A percentile compares a stretch with the other conserved stretches of the same genome.
Conservation (phyloP, 2,329 filamentous ascomycete species). For the Colletotrichum scovillei region DNA sequence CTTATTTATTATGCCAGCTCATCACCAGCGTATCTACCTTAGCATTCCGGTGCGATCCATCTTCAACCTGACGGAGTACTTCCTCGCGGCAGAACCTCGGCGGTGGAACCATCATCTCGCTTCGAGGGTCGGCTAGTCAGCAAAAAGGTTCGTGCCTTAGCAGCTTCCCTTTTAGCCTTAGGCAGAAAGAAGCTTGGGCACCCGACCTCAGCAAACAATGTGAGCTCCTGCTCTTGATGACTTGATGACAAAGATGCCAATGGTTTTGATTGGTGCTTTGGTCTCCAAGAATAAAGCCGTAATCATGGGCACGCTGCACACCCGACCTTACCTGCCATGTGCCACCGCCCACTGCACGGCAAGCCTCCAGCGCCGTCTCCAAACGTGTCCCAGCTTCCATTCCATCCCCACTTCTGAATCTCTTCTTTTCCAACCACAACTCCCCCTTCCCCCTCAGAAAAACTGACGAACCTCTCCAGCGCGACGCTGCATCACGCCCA, state of each 20-base stretch:
- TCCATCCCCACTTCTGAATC: neutral
- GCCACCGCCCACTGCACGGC: neutral
- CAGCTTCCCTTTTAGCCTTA: neutral
- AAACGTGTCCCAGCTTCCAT: slow-evolving; percentile 13
- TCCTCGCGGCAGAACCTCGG: slow-evolving; percentile 22
- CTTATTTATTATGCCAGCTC: neutral
- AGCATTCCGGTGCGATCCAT: neutral
- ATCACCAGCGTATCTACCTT: neutral
- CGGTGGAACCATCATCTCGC: slow-evolving; percentile 22
- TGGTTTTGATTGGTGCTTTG: neutral
- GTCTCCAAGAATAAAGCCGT: slow-evolving; percentile 3
- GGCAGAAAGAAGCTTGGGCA: neutral
- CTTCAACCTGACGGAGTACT: neutral
- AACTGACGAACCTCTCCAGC: slow-evolving; percentile 29
- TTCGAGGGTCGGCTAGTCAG: slow-evolving; percentile 10
- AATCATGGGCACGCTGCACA: neutral
- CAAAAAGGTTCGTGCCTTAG: slow-evolving; percentile 4
- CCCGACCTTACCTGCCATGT: neutral
- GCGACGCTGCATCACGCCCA: slow-evolving; percentile 19
- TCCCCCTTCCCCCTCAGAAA: slow-evolving; percentile 1
- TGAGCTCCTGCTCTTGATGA: neutral
- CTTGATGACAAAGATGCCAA: slow-evolving; percentile 17
- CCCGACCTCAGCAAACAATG: neutral
- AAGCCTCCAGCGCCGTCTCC: neutral
- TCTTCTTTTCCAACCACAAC: neutral